These are phyloP conservation scores for Fraxinus baroniana DNA, from an alignment of 305 asterid genomes.

Conservation along the genomic window DNA sequence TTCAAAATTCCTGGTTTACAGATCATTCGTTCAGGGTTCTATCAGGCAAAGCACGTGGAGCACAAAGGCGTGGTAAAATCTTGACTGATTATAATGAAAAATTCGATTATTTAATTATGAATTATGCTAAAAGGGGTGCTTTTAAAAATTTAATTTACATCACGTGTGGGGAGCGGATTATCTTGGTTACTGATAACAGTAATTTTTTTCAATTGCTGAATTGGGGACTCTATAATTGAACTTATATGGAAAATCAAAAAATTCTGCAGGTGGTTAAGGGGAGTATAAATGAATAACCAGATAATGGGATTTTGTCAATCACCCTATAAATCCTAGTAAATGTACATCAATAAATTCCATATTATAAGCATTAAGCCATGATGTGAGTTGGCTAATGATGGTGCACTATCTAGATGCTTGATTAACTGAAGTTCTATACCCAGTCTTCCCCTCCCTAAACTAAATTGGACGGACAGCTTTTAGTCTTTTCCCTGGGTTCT, in stretches of 20 bases:
- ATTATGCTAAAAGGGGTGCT: neutral
- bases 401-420: neutral
- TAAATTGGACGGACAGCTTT: neutral
- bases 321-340: neutral
- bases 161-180: neutral
- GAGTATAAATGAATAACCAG: neutral
- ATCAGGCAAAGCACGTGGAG: constrained; percentile 73
- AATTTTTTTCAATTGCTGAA: neutral
- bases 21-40: constrained; percentile 76
- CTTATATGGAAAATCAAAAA: neutral
- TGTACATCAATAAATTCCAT: neutral
- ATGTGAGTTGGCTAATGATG: neutral
- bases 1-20: constrained; percentile 30
- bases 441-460: neutral
- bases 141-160: neutral
- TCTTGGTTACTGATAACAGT: neutral
- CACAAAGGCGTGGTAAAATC: constrained; percentile 78
- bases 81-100: neutral
- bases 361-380: neutral
- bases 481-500: neutral
- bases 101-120: neutral
- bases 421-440: neutral
- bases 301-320: neutral
- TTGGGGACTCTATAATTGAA: neutral
- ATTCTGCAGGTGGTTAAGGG: neutral